Base-by-base conservation (phyloP, 139 green algal species). In the Nannochloris sp. region DNA sequence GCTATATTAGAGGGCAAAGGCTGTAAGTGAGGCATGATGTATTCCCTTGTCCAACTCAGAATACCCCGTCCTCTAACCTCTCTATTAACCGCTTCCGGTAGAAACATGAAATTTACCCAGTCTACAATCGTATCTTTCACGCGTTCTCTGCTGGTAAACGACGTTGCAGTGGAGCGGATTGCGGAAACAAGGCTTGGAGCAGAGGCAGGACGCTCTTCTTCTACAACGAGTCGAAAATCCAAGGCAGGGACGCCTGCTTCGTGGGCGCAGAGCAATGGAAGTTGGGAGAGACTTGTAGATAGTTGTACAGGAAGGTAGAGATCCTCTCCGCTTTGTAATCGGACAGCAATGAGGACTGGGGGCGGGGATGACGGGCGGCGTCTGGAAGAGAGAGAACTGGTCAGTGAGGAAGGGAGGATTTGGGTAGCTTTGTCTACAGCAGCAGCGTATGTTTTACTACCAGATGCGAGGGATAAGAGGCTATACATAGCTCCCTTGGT, bases 51-150 rank as follows among this genome's bases (percentile, higher is more conserved):
- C 54, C 54, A 62, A 14, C 23, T 10, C 27, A 23, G 35, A 31
- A 65, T 10, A 10, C 58, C 58, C 6, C 12, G 12, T 47, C 58
- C 58, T 31, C 35, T 46, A 31, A 65, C 35, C 58, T 65, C 58
- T 46, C 32, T 27, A 47, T 48, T 48, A 13, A 65, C 58, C 5
- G 30, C 19, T 47, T 65, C 58, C 8, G 58, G 58, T 31, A 65
- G 58, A 46, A 65, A 48, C 10, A 65, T n/a, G n/a, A 57, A 65
- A 14, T 65, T 65, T 15, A 65, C 31, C 58, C 58, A 65, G 29
- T 65, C 29, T 13, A 48, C 10, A 7, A 65, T 30, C 12, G 30
- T 48, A 24, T 12, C 10, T 27, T 29, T 19, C 12, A 65, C 8
- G 4, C 29, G 25, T 10, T 65, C 58, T 19, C 32, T 45, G 58